A percentile compares a stretch with the other conserved stretches of the same genome.
Conservation (phyloP, 208 protist genomes). For the Acanthamoeba triangularis region DNA sequence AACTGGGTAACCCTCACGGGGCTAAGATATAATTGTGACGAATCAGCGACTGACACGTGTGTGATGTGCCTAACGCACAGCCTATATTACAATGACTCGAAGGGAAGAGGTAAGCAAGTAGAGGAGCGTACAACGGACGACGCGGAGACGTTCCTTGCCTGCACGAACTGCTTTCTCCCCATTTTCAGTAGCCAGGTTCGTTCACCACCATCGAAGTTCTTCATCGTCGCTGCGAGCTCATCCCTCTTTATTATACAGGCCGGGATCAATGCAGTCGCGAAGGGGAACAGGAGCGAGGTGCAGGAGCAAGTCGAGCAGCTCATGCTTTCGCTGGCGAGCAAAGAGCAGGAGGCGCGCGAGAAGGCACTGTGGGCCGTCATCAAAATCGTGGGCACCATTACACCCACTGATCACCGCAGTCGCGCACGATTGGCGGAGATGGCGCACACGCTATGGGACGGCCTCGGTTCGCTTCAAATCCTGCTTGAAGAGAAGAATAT, state of each 20-base stretch:
- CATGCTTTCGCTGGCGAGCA: slow-evolving; percentile 49
- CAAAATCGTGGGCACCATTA: not conserved
- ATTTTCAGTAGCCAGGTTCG: slow-evolving; percentile 44
- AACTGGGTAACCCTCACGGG: not conserved
- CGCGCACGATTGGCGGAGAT: not conserved
- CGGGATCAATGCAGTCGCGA: not conserved
- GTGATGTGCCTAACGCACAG: not conserved
- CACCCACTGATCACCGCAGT: not conserved
- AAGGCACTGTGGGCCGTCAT: slow-evolving; percentile 4
- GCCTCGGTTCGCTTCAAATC: slow-evolving; percentile 55
- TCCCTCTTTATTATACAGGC: not conserved
- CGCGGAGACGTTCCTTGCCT: not conserved
- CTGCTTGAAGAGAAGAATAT: slow-evolving; percentile 61
- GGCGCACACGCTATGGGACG: slow-evolving; percentile 50
- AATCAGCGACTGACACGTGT: not conserved
- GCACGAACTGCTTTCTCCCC: slow-evolving; percentile 20
- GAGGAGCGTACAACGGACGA: not conserved
- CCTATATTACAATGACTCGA: slow-evolving; percentile 48
- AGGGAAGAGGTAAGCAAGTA: not conserved
- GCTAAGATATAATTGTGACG: not conserved
- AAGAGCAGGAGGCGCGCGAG: slow-evolving; percentile 21
- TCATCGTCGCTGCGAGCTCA: not conserved
- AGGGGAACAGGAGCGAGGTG: slow-evolving; percentile 27
- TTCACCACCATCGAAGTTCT: not conserved
- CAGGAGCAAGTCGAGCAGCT: slow-evolving; percentile 69